Percentiles rank a stretch among this genome's conserved stretches.
Evolutionary conservation across 441 rosid genomes (phyloP).

Genomic region (Mallotus japonicus): DNA sequence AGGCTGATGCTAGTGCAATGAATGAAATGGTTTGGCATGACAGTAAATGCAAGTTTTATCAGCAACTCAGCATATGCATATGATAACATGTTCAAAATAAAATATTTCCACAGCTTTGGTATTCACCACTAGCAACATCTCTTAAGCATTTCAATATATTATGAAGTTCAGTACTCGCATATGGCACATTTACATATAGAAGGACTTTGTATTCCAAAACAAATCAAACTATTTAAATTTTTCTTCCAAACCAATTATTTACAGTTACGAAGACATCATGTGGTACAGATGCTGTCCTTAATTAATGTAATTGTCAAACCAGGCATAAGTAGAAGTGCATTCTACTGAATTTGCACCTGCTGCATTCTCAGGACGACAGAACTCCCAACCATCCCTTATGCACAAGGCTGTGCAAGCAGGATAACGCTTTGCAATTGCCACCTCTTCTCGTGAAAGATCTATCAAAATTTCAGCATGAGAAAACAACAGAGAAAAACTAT

Average conservation of each 20-base stretch:
- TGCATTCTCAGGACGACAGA: conserved; percentile 84
- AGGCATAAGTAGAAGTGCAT: neutral
- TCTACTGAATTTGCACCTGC: conserved; percentile 53
- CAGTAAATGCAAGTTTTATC: neutral
- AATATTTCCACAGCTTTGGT: neutral
- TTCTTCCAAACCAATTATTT: neutral
- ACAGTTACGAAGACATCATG: neutral
- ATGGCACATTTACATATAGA: neutral
- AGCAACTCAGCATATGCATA: neutral
- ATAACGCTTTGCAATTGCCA: conserved; percentile 80
- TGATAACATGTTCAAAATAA: neutral
- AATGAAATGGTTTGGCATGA: neutral
- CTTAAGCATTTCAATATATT: conserved; percentile 4
- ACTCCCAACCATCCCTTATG: conserved; percentile 97
- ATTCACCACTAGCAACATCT: conserved; percentile 1
- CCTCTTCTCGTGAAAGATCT: conserved; percentile 93
- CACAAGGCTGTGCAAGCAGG: conserved; percentile 88
- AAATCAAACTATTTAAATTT: neutral
- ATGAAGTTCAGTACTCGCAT: conserved; percentile 2
- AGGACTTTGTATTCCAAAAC: conserved; percentile 1
- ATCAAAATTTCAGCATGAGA: conserved; percentile 27
- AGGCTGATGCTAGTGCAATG: neutral
- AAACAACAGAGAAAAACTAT: conserved; percentile 2
- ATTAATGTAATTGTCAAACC: conserved; percentile 17
- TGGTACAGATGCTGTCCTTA: neutral